Base-by-base conservation (phyloP, 306 rosid genomes). In the Pterocarpus macrocarpus region DNA sequence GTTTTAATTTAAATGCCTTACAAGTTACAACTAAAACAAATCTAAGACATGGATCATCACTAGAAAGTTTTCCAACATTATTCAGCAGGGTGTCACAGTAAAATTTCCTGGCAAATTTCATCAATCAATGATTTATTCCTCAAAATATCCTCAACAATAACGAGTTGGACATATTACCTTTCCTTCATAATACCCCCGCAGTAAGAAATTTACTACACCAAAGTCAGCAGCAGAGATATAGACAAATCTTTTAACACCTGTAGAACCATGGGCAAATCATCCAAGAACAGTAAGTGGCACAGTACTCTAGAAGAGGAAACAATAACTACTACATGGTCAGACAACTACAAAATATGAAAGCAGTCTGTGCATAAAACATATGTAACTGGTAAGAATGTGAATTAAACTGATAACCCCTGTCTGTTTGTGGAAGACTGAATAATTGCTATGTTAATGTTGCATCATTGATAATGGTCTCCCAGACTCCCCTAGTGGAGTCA, bases 161-260 rank as follows among this genome's bases (percentile, higher is more conserved):
- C 53, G 64, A 80, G 79, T 49, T 44, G 81, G 64, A 63, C 12
- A 50, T 11, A 11, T 71, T 89, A 95, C 99, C 99, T 95, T 95
- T 84, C 99, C 99, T 80, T 90, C 94, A 71, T 93, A 95, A 89
- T 95, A 95, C 44, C 99, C 99, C 66, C 30, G 88, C 66, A 95
- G 68, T 67, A 93, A 50, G 85, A 89, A 91, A 87, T 95, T 95
- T 69, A 39, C 94, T 75, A 88, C 79, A 52, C 99, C 99, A 86
- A 91, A 91, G 89, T 90, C 99, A 79, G 98, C 98, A 43, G 99
- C 98, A 69, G 99, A 95, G 85, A 93, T 84, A 77, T 95, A 93
- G 71, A 91, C 93, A 86, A 93, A 95, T 86, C 93, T 88, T 87
- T 93, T 95, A 58, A 93, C 93, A 86, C 99, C 99, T 95, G 94